Evolutionary conservation across 495 filamentous ascomycete genomes (phyloP), one percentile per base, ranked within the genome.

Genomic region (Filosporella fistucella): DNA sequence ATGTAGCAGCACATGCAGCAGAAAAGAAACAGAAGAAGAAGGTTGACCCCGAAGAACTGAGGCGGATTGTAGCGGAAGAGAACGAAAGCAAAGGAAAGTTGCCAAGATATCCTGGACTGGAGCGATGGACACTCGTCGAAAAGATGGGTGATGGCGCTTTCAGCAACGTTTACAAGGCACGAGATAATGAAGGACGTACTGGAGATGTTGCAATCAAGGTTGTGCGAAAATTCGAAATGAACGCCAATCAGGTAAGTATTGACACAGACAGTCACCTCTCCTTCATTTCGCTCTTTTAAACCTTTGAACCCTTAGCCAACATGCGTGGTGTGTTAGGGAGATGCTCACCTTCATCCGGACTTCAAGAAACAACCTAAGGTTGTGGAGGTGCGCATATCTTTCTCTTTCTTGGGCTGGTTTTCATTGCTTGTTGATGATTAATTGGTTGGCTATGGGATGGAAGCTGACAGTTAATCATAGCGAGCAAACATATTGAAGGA

Each of bases 111-210:
- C 91, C 93, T 4, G 91, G 91, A 28, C 68, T 98, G 18, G 94
- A 97, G 49, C 75, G 93, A 55, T 98, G 86, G 84, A 80, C 85
- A 44, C 65, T 98, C 33, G 5, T 95, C 30, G 91, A 97, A 66
- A 98, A 98, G 75, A 98, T 98, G 93, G 93, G 93, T 43, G 93
- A 98, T 57, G 93, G 93, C 42, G 93, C 93, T 34, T 98, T 98
- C 75, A 96, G 91, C 73, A 98, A 98, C 52, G 93, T 98, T 45
- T 98, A 96, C 64, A 81, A 88, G 3, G 93, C 94, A 14, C 74
- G 72, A 48, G 94, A 98, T 64, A 71, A 68, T 4, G 57, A 72
- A 16, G 82, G 83, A 17, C 69, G 84, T 42, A 75, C 75, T 32
- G 82, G 79, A 33, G 86, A 98, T 58, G 89, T 93, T 13, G 93